Conservation (phyloP, 495 filamentous ascomycete species). For the Hypoxylon cercidicola region DNA sequence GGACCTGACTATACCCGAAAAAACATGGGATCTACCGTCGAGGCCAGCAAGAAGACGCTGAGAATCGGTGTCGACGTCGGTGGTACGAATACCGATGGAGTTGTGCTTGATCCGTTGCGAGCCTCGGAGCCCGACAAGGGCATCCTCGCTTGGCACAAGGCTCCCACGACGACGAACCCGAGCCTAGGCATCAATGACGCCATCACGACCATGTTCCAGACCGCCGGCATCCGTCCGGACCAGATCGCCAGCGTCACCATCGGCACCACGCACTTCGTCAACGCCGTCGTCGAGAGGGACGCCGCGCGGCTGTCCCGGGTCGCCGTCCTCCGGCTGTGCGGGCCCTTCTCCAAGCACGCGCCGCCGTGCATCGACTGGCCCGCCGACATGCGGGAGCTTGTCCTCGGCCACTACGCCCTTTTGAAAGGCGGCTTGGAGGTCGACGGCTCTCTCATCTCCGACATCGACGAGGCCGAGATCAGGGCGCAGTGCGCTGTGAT, state of each 20-base stretch:
- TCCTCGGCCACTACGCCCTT: conserved; percentile 57
- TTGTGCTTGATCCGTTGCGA: conserved; percentile 62
- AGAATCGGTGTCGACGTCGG: conserved; percentile 61
- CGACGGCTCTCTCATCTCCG: conserved; percentile 59
- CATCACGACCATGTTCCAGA: conserved; percentile 58
- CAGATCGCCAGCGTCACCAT: conserved; percentile 67
- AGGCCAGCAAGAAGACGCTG: conserved; percentile 40
- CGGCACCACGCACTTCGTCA: conserved; percentile 72
- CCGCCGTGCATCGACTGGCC: conserved; percentile 65
- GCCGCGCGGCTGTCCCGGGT: conserved; percentile 61
- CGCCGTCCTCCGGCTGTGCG: conserved; percentile 65
- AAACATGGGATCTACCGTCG: conserved; percentile 36
- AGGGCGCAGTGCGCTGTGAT: conserved; percentile 54
- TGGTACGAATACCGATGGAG: conserved; percentile 72
- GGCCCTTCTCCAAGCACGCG: conserved; percentile 63
- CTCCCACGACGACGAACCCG: conserved; percentile 67
- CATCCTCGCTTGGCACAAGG: conserved; percentile 65
- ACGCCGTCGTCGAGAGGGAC: conserved; percentile 69
- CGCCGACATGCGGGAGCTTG: conserved; percentile 55
- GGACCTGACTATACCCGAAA: not conserved
- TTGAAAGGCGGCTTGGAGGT: conserved; percentile 62
- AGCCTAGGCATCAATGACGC: conserved; percentile 63
- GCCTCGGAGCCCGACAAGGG: conserved; percentile 51
- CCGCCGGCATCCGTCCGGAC: conserved; percentile 49
- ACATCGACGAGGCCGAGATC: conserved; percentile 60